A percentile compares a stretch with the other conserved stretches of the same genome.
Evolutionary conservation across 805 yeast species (phyloP).

Genomic region (Myxozyma sirexii): DNA sequence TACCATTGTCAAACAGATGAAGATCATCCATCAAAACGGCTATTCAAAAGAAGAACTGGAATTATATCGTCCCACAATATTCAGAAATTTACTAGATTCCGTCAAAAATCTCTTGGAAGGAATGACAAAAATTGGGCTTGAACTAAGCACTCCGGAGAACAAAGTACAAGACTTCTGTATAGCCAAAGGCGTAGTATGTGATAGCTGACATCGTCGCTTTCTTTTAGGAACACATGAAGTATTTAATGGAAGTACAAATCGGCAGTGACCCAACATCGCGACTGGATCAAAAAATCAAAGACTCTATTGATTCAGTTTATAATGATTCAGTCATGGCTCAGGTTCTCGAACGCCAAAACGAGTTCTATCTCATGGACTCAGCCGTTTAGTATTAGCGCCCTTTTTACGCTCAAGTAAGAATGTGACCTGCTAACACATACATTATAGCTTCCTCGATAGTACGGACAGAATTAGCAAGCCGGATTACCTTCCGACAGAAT

Average conservation of each 20-base stretch:
- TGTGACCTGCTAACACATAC: neutral
- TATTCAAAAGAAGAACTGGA: conserved; percentile 68
- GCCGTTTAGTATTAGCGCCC: too few relatives aligned
- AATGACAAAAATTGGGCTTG: conserved; percentile 34
- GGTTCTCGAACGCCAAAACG: conserved; percentile 61
- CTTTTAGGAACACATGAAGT: conserved; percentile 10
- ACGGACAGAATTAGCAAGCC: conserved; percentile 61
- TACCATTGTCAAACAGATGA: conserved; percentile 80
- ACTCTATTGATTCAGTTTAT: conserved; percentile 57
- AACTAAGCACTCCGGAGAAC: conserved; percentile 1
- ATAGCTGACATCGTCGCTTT: conserved; percentile 6
- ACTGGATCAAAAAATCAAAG: conserved; percentile 55
- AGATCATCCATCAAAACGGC: conserved; percentile 73
- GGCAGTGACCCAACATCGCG: conserved; percentile 53
- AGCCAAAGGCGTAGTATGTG: neutral
- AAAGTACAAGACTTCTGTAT: neutral
- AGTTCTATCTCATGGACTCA: conserved; percentile 83
- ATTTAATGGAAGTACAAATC: conserved; percentile 26
- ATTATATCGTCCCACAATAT: conserved; percentile 78
- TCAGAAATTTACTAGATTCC: conserved; percentile 74
- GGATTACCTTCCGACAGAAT: conserved; percentile 69
- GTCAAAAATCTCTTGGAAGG: conserved; percentile 67
- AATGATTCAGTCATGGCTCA: conserved; percentile 58
- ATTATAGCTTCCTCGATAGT: conserved; percentile 60
- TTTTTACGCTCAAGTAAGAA: too few relatives aligned